Evolutionary conservation across 345 rosid species (phyloP).

Genomic region (Euphorbia lathyris): DNA sequence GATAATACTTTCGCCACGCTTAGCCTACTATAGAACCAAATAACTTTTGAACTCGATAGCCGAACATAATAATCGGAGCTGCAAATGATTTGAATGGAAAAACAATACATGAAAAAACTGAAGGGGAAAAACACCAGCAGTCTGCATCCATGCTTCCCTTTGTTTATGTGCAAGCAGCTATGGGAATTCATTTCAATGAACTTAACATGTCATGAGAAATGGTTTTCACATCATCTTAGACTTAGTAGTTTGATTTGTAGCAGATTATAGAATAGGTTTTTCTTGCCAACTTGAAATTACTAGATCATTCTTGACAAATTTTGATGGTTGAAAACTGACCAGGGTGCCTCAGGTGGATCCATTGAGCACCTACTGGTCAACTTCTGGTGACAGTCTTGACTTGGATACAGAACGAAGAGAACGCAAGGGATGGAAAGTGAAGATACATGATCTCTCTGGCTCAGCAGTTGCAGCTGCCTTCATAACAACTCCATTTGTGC

Average conservation of each 20-base stretch:
- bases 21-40: not conserved
- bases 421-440: slow-evolving; percentile 98
- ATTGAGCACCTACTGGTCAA: slow-evolving; percentile 59
- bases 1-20: not conserved
- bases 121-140: not conserved
- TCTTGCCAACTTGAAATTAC: slow-evolving; percentile 11
- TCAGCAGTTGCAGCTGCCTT: slow-evolving; percentile 96
- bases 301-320: slow-evolving; percentile 29
- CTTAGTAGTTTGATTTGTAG: not conserved
- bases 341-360: slow-evolving; percentile 74
- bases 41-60: no score
- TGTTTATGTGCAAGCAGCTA: not conserved
- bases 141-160: not conserved
- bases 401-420: slow-evolving; percentile 74
- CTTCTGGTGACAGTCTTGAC: slow-evolving; percentile 44
- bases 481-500: slow-evolving; percentile 97
- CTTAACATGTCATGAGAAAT: not conserved
- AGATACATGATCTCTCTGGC: slow-evolving; percentile 94
- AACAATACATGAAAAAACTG: not conserved
- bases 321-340: slow-evolving; percentile 34
- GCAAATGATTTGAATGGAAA: slow-evolving; percentile 6
- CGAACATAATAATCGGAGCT: no score
- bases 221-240: not conserved
- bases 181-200: not conserved
- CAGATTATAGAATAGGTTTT: slow-evolving; percentile 8